A percentile compares a stretch with the other conserved stretches of the same genome.
phyloP scores from a whole-genome alignment of 2,329 filamentous ascomycete species.

The Cercospora berteroae region DNA sequence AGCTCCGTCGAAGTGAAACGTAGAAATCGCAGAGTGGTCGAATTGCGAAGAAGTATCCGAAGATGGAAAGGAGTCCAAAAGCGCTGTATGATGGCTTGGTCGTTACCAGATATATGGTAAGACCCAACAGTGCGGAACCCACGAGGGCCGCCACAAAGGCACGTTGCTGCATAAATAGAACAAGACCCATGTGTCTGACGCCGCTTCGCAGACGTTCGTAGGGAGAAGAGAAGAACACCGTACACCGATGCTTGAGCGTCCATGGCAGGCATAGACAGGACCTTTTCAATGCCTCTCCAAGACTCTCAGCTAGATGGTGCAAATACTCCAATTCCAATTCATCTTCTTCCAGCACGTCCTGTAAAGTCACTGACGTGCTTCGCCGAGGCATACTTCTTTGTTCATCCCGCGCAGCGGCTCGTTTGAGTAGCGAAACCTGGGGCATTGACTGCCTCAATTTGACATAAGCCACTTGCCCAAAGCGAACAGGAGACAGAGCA shows the following conservation, averaged over 20 bases:
- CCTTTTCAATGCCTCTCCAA: not conserved
- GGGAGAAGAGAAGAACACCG: not conserved
- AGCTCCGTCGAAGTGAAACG: not conserved
- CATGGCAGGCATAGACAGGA: not conserved
- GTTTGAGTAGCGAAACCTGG: not conserved
- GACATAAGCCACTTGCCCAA: conserved; percentile 6
- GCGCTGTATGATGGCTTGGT: not conserved
- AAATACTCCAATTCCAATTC: not conserved
- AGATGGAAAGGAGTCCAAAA: not conserved
- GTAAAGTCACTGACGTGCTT: not conserved
- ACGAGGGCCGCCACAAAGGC: not conserved
- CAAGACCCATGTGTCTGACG: not conserved
- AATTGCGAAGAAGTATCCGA: not conserved
- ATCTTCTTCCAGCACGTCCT: not conserved
- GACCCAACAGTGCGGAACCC: conserved; percentile 1
- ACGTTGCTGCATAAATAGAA: not conserved
- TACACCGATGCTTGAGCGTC: not conserved
- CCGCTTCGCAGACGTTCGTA: not conserved
- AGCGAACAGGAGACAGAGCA: not conserved
- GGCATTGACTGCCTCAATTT: conserved; percentile 10
- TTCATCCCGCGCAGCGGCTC: not conserved
- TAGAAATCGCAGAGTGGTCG: not conserved
- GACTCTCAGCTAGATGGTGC: not conserved
- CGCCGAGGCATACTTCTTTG: conserved; percentile 2
- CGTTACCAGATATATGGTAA: not conserved